These are phyloP conservation scores for Plasmodium sp. DNA, from an alignment of 169 alveolate genomes.

Conservation along the genomic window DNA sequence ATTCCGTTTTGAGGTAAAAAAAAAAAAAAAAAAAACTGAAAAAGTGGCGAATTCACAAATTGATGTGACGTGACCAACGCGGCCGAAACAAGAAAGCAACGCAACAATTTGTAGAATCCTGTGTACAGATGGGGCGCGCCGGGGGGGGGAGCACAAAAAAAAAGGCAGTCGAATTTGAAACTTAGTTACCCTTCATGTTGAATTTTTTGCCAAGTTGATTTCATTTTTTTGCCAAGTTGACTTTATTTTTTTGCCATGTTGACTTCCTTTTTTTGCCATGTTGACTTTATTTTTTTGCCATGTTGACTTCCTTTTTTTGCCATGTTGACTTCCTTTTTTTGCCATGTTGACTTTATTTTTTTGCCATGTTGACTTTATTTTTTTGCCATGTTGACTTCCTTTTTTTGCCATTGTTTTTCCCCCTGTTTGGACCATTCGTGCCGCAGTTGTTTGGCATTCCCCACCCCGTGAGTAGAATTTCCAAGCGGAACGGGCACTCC, in stretches of 20 bases:
- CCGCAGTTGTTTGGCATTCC: background rate
- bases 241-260: too few species aligned
- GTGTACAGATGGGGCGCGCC: background rate
- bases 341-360: too few species aligned
- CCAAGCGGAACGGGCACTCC: background rate
- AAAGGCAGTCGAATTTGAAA: background rate
- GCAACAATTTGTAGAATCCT: background rate
- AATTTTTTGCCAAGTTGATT: background rate
- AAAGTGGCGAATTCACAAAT: background rate
- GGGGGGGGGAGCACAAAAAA: background rate
- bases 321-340: too few species aligned
- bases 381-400: background rate
- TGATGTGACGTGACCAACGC: background rate
- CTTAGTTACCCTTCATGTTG: background rate
- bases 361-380: too few species aligned
- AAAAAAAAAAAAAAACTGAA: background rate
- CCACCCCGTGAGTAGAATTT: background rate
- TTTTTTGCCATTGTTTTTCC: background rate
- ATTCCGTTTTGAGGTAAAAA: constrained; percentile 1
- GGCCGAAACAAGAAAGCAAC: background rate
- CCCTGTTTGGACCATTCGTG: background rate
- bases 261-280: too few species aligned
- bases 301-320: too few species aligned
- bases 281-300: too few species aligned
- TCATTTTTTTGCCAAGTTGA: too few species aligned